These are phyloP conservation scores for Ophiostoma sp. DNA, from an alignment of 2,329 filamentous ascomycete species.

Conservation along the genomic window DNA sequence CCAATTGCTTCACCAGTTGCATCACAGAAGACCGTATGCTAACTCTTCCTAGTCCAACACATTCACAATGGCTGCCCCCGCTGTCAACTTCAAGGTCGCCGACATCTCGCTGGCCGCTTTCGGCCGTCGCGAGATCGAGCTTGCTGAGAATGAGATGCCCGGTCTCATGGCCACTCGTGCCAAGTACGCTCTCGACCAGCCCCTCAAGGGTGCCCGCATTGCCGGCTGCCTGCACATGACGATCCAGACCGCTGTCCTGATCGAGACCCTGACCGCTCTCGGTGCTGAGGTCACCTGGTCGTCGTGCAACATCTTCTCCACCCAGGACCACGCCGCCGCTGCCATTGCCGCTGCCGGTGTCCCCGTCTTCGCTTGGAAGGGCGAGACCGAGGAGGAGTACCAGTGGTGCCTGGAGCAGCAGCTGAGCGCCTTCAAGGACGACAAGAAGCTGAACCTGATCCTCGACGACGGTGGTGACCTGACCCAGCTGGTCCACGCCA, in stretches of 20 bases:
- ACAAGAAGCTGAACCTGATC: slow-evolving; percentile 95
- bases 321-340: slow-evolving; percentile 95
- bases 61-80: slow-evolving; percentile 65
- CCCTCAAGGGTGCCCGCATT: slow-evolving; percentile 88
- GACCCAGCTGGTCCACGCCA: slow-evolving; percentile 90
- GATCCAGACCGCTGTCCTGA: slow-evolving; percentile 98
- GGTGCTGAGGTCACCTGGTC: slow-evolving; percentile 99
- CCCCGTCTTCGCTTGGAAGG: slow-evolving; percentile 73
- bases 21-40: background rate
- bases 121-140: slow-evolving; percentile 97
- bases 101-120: slow-evolving; percentile 97
- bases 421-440: slow-evolving; percentile 92
- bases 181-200: slow-evolving; percentile 91
- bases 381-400: slow-evolving; percentile 99
- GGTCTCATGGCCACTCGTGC: slow-evolving; percentile 91
- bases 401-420: slow-evolving; percentile 99
- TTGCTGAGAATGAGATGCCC: slow-evolving; percentile 95
- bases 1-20: background rate
- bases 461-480: slow-evolving; percentile 98
- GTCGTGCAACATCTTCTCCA: slow-evolving; percentile 99
- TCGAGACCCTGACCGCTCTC: slow-evolving; percentile 91
- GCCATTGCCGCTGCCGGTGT: slow-evolving; percentile 92
- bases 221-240: slow-evolving; percentile 99
- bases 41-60: slow-evolving; percentile 14
- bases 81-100: slow-evolving; percentile 94